Conservation (phyloP, 1,139 yeast genomes). For the Diutina rugosa region DNA sequence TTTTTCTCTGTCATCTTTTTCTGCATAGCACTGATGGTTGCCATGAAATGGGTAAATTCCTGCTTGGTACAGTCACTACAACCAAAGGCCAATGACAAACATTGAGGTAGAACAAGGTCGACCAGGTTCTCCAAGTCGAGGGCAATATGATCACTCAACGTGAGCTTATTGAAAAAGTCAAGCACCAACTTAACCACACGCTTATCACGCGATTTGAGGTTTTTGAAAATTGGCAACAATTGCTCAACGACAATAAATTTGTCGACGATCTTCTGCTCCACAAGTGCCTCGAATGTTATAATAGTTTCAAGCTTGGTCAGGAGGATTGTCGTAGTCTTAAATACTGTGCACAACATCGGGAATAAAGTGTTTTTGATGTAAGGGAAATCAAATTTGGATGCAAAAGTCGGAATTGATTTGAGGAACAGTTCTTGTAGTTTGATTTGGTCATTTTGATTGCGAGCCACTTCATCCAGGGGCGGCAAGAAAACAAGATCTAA, state of each 20-base stretch:
- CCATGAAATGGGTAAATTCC: slow-evolving; percentile 23
- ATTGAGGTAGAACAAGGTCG: slow-evolving; percentile 26
- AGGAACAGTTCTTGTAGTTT: slow-evolving; percentile 47
- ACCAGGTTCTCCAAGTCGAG: slow-evolving; percentile 24
- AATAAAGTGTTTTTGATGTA: slow-evolving; percentile 60
- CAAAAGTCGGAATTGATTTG: slow-evolving; percentile 26
- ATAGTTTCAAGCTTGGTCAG: slow-evolving; percentile 65
- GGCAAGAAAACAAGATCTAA: slow-evolving; percentile 17
- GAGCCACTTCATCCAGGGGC: slow-evolving; percentile 12
- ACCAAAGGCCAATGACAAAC: slow-evolving; percentile 25
- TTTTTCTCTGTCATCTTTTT: slow-evolving; percentile 16
- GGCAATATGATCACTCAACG: slow-evolving; percentile 22
- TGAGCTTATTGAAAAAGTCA: slow-evolving; percentile 34
- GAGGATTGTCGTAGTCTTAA: slow-evolving; percentile 72
- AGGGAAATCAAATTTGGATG: slow-evolving; percentile 52
- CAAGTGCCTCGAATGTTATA: slow-evolving; percentile 46
- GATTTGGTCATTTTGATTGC: slow-evolving; percentile 17
- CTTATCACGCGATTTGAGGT: slow-evolving; percentile 68
- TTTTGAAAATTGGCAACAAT: slow-evolving; percentile 59
- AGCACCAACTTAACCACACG: slow-evolving; percentile 47
- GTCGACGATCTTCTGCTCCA: slow-evolving; percentile 51
- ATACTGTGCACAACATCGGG: slow-evolving; percentile 60
- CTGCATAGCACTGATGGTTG: slow-evolving; percentile 17
- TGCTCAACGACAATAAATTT: slow-evolving; percentile 63
- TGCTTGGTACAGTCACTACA: slow-evolving; percentile 26